A percentile compares a stretch with the other conserved stretches of the same genome.
Conservation (phyloP, 305 asterid species). For the Fraxinus platypoda region DNA sequence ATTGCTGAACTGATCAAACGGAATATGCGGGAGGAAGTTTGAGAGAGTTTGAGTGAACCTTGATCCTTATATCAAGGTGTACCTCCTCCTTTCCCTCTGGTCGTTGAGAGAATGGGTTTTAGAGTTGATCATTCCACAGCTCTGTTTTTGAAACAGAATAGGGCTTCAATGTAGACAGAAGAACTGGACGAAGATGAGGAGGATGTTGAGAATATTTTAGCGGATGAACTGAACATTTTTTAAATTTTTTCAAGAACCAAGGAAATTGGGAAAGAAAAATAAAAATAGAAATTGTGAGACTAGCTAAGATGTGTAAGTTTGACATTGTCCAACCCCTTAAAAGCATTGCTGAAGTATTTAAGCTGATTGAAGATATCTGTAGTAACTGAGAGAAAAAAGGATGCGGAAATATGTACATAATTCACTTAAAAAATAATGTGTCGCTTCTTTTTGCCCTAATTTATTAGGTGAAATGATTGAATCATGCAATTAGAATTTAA, state of each 20-base stretch:
- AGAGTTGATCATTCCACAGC: background rate
- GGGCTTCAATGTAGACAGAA: conserved; percentile 1
- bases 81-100: background rate
- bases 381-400: background rate
- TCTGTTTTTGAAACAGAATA: background rate
- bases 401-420: background rate
- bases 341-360: background rate
- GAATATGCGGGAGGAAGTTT: background rate
- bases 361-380: background rate
- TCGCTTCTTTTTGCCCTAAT: background rate
- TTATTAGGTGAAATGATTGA: background rate
- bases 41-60: background rate
- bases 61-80: background rate
- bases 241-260: background rate
- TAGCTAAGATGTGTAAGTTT: background rate
- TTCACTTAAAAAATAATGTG: background rate
- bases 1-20: background rate
- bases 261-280: background rate
- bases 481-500: background rate
- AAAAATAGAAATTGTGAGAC: background rate
- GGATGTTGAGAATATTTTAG: background rate
- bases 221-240: background rate
- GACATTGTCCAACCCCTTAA: background rate
- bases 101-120: background rate
- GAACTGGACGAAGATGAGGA: background rate